A percentile compares a stretch with the other conserved stretches of the same genome.
phyloP scores from a whole-genome alignment of 1,284 basidiomycete genomes.

The Taiwanofungus camphoratus region DNA sequence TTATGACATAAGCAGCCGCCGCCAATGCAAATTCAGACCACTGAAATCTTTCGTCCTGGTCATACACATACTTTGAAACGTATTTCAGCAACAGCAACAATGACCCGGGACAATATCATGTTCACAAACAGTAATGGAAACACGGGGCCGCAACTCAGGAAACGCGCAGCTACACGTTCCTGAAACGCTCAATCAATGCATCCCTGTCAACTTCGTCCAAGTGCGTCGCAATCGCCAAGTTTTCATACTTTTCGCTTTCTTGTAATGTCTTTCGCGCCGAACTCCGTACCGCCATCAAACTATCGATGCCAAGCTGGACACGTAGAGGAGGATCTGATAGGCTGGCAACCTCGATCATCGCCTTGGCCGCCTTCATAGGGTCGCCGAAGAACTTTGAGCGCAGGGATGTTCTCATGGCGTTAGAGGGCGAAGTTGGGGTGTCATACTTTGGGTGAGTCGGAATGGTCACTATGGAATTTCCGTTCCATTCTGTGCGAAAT shows the following conservation, averaged over 20 bases:
- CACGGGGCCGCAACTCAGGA: no score
- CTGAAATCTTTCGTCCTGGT: no score
- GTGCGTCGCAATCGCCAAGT: constrained; percentile 26
- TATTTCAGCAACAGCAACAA: no score
- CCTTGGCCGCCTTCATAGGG: constrained; percentile 13
- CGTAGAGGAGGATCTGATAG: constrained; percentile 26
- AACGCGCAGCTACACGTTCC: no score
- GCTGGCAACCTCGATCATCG: constrained; percentile 18
- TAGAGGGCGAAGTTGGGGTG: constrained; percentile 7
- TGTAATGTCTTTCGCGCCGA: constrained; percentile 25
- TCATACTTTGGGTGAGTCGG: constrained; percentile 16
- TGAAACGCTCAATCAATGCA: no score
- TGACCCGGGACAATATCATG: no score
- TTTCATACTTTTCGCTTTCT: constrained; percentile 24
- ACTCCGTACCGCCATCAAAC: constrained; percentile 21
- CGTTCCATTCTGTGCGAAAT: constrained; percentile 27
- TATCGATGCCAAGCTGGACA: constrained; percentile 30
- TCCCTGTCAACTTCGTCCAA: background rate
- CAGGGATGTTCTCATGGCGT: background rate
- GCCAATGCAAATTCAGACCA: no score
- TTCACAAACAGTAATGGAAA: no score
- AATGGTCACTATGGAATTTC: constrained; percentile 7
- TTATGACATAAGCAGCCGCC: no score
- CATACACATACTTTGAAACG: no score
- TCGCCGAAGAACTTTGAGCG: constrained; percentile 13